These are phyloP conservation scores for Pythium sp. DNA, from an alignment of 352 stramenopile species.

Conservation along the genomic window DNA sequence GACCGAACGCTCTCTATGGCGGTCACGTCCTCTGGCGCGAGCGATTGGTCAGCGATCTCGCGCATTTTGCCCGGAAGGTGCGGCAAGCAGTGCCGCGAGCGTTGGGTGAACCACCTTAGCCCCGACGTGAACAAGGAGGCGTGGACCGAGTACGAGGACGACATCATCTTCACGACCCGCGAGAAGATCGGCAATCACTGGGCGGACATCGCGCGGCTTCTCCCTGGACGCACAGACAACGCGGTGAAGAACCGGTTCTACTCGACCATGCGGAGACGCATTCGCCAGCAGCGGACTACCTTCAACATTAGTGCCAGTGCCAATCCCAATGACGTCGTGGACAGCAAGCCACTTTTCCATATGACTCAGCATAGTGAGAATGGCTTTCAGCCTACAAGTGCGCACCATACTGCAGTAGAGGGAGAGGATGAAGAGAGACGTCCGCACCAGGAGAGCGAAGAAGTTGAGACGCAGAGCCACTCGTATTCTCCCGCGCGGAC, in stretches of 20 bases:
- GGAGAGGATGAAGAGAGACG: background rate
- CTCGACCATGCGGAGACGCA: slow-evolving; percentile 69
- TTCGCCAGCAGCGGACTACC: slow-evolving; percentile 43
- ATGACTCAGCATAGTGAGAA: background rate
- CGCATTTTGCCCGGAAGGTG: slow-evolving; percentile 89
- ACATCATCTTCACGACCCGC: slow-evolving; percentile 74
- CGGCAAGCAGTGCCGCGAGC: slow-evolving; percentile 96
- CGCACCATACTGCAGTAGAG: background rate
- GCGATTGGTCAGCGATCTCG: slow-evolving; percentile 94
- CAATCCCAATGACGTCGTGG: background rate
- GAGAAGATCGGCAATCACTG: slow-evolving; percentile 94
- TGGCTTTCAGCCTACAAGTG: background rate
- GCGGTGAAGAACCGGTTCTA: slow-evolving; percentile 96
- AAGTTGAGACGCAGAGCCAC: background rate
- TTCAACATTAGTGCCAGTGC: background rate
- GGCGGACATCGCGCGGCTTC: slow-evolving; percentile 94
- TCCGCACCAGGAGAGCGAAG: background rate
- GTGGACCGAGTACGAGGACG: slow-evolving; percentile 92
- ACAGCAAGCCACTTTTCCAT: background rate
- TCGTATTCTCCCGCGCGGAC: background rate
- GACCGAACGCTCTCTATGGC: slow-evolving; percentile 53
- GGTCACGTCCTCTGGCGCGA: slow-evolving; percentile 53
- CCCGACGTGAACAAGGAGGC: slow-evolving; percentile 93
- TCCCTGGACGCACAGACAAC: slow-evolving; percentile 95
- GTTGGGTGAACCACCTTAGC: slow-evolving; percentile 96